These are phyloP conservation scores for Boletus sp. DNA, from an alignment of 768 basidiomycete genomes.

Conservation along the genomic window DNA sequence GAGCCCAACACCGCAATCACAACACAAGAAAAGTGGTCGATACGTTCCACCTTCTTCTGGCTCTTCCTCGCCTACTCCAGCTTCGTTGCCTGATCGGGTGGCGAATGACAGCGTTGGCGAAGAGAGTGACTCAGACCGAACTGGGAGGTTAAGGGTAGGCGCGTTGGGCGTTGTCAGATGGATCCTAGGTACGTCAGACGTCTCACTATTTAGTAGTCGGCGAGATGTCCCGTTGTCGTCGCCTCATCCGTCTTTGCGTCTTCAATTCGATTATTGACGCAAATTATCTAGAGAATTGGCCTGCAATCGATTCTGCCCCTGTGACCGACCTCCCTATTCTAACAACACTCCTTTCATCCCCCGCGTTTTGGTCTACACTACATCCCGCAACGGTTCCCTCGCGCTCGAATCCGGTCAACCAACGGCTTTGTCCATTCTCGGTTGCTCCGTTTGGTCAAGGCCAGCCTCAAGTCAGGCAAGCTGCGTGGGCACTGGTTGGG, in stretches of 20 bases:
- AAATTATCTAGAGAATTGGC: conserved; percentile 16
- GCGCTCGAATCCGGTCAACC: conserved; percentile 26
- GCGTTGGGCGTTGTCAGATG: conserved; percentile 64
- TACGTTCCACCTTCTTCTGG: conserved; percentile 30
- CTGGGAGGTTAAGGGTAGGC: conserved; percentile 64
- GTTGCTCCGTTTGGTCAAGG: conserved; percentile 44
- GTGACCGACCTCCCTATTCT: not conserved
- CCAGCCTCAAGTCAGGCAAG: conserved; percentile 71
- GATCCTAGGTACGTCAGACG: conserved; percentile 50
- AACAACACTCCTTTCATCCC: conserved; percentile 23
- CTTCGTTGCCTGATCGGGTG: conserved; percentile 17
- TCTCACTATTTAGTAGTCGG: not conserved
- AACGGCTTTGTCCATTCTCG: conserved; percentile 24
- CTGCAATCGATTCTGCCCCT: conserved; percentile 1
- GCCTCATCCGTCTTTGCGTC: not conserved
- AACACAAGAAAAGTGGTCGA: conserved; percentile 32
- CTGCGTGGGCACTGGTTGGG: conserved; percentile 61
- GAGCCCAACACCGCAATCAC: conserved; percentile 20
- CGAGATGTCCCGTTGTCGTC: not conserved
- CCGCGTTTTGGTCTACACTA: conserved; percentile 58
- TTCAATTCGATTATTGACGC: not conserved
- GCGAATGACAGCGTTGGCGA: conserved; percentile 41
- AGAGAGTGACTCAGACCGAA: conserved; percentile 66
- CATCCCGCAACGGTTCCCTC: conserved; percentile 46
- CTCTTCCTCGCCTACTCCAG: conserved; percentile 26